A percentile compares a stretch with the other conserved stretches of the same genome.
These are phyloP conservation scores for Stipa capillata DNA, from an alignment of 176 grass and related monocot genomes.

Conservation along the genomic window DNA sequence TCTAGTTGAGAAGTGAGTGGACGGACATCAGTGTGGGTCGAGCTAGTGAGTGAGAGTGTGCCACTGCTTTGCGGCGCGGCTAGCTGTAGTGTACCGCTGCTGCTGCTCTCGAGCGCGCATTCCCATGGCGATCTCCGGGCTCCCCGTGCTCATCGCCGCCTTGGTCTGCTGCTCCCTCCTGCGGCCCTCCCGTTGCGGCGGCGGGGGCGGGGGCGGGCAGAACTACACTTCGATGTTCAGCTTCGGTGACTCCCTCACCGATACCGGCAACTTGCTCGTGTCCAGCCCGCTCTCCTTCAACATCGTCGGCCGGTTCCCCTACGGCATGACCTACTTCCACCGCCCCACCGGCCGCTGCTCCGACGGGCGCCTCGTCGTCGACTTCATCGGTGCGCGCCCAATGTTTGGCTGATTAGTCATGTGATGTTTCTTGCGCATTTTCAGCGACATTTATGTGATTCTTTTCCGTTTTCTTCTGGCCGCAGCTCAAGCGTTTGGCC, in stretches of 20 bases:
- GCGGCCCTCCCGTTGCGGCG: constrained; percentile 20
- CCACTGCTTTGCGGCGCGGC: neutral
- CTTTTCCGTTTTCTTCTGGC: neutral
- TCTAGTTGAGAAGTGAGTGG: neutral
- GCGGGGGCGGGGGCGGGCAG: neutral
- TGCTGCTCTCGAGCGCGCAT: neutral
- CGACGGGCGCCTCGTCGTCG: constrained; percentile 76
- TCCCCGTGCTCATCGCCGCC: constrained; percentile 20
- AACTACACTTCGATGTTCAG: constrained; percentile 85
- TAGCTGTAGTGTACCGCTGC: neutral
- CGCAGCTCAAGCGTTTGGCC: constrained; percentile 70
- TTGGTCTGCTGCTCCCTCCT: constrained; percentile 31
- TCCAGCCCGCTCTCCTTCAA: constrained; percentile 46
- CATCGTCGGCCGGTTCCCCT: constrained; percentile 57
- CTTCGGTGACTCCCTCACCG: constrained; percentile 80
- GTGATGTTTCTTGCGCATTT: neutral
- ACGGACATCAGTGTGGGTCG: neutral
- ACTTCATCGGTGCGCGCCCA: constrained; percentile 54
- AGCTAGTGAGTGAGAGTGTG: neutral
- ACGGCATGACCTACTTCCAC: constrained; percentile 94
- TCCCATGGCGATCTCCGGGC: constrained; percentile 37
- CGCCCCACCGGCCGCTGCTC: constrained; percentile 75
- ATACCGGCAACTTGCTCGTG: constrained; percentile 68
- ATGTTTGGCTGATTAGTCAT: neutral
- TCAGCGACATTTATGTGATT: neutral